These are phyloP conservation scores for Emericellopsis terricola DNA, from an alignment of 495 filamentous ascomycete genomes.

Conservation along the genomic window DNA sequence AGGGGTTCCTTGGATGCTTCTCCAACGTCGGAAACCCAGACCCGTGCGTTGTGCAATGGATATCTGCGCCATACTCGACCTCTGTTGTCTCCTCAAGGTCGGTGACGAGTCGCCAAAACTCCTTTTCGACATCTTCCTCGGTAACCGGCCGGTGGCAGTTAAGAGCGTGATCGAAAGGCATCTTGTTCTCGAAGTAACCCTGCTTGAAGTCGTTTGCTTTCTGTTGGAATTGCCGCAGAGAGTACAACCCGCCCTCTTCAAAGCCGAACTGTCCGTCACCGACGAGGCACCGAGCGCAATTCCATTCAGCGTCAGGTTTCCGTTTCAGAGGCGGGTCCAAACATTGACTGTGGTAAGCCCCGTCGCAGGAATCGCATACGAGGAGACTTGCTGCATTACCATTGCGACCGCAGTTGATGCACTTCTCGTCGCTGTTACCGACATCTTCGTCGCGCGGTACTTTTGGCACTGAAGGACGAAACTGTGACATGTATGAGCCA, in stretches of 20 bases:
- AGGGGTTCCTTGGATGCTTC: slow-evolving; percentile 68
- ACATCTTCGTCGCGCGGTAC: slow-evolving; percentile 43
- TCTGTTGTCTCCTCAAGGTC: slow-evolving; percentile 89
- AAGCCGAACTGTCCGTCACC: slow-evolving; percentile 96
- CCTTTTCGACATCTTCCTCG: slow-evolving; percentile 89
- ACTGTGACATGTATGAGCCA: slow-evolving; percentile 91
- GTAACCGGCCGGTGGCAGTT: slow-evolving; percentile 65
- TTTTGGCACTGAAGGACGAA: slow-evolving; percentile 62
- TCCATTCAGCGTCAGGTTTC: slow-evolving; percentile 80
- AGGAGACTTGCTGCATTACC: slow-evolving; percentile 49
- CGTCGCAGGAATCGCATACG: slow-evolving; percentile 85
- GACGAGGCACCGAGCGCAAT: slow-evolving; percentile 88
- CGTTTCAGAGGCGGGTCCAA: slow-evolving; percentile 72
- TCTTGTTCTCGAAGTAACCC: slow-evolving; percentile 74
- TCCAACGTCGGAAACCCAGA: slow-evolving; percentile 96
- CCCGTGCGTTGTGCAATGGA: slow-evolving; percentile 95
- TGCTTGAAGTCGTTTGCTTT: slow-evolving; percentile 92
- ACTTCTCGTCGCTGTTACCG: slow-evolving; percentile 61
- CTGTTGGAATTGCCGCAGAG: slow-evolving; percentile 88
- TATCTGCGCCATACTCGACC: slow-evolving; percentile 96
- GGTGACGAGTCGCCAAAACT: slow-evolving; percentile 92
- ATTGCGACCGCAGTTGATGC: slow-evolving; percentile 71
- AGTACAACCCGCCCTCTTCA: slow-evolving; percentile 93
- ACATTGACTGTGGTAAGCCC: slow-evolving; percentile 74
- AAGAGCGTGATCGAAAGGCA: slow-evolving; percentile 73